phyloP scores from a whole-genome alignment of 352 stramenopile genomes.

The Globisporangium iwayamae region DNA sequence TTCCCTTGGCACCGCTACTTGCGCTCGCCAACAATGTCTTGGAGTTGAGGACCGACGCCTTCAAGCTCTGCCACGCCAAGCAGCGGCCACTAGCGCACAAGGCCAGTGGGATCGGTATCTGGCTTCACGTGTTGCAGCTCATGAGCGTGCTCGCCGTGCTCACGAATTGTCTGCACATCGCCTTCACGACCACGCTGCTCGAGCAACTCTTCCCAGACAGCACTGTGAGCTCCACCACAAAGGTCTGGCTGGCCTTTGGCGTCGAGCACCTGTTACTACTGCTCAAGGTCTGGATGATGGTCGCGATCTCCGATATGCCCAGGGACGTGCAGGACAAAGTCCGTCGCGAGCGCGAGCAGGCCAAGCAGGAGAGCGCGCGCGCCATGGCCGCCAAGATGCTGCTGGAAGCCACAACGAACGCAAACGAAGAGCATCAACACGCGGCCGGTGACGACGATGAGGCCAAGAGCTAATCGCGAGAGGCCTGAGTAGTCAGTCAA shows the following conservation, averaged over 20 bases:
- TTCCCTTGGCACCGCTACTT: conserved; percentile 93
- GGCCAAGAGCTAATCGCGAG: not conserved
- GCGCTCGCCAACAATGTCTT: conserved; percentile 92
- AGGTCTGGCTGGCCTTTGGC: conserved; percentile 80
- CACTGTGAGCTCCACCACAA: conserved; percentile 28
- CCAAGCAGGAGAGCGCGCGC: conserved; percentile 67
- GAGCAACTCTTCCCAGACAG: conserved; percentile 34
- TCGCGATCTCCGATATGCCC: conserved; percentile 55
- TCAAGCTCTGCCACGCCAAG: conserved; percentile 92
- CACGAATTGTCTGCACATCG: conserved; percentile 95
- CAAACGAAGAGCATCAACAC: not conserved
- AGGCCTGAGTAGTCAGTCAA: not conserved
- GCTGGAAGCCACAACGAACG: not conserved
- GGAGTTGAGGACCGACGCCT: conserved; percentile 91
- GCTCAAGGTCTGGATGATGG: conserved; percentile 63
- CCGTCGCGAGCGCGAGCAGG: conserved; percentile 49
- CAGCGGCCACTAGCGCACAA: conserved; percentile 90
- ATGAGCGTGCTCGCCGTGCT: conserved; percentile 94
- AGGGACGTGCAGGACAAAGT: conserved; percentile 46
- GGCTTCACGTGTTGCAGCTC: conserved; percentile 90
- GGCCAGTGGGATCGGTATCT: conserved; percentile 90
- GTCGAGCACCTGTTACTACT: conserved; percentile 67
- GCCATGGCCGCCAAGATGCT: conserved; percentile 47
- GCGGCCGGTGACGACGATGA: not conserved
- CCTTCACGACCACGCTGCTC: conserved; percentile 72